phyloP scores from a whole-genome alignment of 768 basidiomycete species.

The Lactarius quietus region DNA sequence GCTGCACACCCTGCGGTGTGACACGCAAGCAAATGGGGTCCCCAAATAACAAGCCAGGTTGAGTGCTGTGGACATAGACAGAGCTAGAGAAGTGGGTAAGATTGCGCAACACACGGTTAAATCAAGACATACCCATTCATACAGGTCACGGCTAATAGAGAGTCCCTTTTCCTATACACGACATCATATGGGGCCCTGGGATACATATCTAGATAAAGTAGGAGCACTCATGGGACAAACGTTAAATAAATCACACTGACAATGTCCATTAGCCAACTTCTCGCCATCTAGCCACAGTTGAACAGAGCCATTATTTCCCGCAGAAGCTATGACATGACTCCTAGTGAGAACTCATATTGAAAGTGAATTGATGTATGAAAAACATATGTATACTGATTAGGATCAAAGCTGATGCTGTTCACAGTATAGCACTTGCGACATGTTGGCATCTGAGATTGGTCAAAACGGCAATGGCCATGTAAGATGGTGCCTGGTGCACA shows the following conservation, averaged over 20 bases:
- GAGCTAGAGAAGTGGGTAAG: constrained; percentile 6
- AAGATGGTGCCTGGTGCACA: constrained; percentile 13
- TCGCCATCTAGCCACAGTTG: constrained; percentile 19
- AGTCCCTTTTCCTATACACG: constrained; percentile 16
- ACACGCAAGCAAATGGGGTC: constrained; percentile 16
- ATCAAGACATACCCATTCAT: constrained; percentile 19
- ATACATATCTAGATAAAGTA: constrained; percentile 15
- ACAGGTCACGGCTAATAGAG: constrained; percentile 19
- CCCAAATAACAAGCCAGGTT: neutral
- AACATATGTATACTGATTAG: constrained; percentile 14
- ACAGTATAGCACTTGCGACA: constrained; percentile 23
- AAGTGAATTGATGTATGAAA: neutral
- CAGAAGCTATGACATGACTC: constrained; percentile 15
- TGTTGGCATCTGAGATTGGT: neutral
- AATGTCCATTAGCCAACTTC: constrained; percentile 6
- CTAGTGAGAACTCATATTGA: neutral
- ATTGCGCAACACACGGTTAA: neutral
- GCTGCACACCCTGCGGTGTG: constrained; percentile 10
- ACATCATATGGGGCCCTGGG: constrained; percentile 19
- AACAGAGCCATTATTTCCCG: constrained; percentile 20
- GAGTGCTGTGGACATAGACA: constrained; percentile 15
- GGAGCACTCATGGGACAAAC: neutral
- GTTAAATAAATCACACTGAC: neutral
- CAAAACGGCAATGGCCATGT: constrained; percentile 19
- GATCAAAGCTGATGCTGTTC: constrained; percentile 24